phyloP scores from a whole-genome alignment of 176 grass and related monocot species.

The Carex kokanica region DNA sequence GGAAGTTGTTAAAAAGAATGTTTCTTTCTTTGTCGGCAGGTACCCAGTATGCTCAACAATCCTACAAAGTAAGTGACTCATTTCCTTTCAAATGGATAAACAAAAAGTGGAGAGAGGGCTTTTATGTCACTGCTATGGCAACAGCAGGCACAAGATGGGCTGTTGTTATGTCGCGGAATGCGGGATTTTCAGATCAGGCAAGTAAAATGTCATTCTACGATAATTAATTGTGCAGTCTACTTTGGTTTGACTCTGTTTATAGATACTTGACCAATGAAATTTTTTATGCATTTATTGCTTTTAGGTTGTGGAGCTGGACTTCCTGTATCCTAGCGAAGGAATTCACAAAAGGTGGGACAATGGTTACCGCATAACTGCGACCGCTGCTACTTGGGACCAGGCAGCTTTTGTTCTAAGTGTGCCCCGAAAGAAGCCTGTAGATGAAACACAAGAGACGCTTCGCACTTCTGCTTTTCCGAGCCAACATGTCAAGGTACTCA shows the following conservation, averaged over 20 bases:
- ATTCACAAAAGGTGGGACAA: conserved; percentile 93
- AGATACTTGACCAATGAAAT: background rate
- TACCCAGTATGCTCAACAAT: conserved; percentile 79
- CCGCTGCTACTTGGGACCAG: conserved; percentile 87
- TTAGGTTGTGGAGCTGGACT: conserved; percentile 97
- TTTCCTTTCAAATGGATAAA: conserved; percentile 99
- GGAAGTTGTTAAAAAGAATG: background rate
- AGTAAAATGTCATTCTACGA: conserved; percentile 5
- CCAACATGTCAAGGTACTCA: conserved; percentile 78
- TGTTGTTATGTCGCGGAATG: conserved; percentile 92
- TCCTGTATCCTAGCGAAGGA: conserved; percentile 95
- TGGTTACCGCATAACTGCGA: conserved; percentile 87
- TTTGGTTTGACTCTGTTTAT: background rate
- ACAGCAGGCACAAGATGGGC: conserved; percentile 94
- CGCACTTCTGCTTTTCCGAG: conserved; percentile 94
- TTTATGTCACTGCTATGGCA: conserved; percentile 96
- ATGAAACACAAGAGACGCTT: conserved; percentile 94
- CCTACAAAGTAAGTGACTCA: conserved; percentile 93
- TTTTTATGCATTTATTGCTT: conserved; percentile 8
- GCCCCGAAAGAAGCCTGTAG: conserved; percentile 65
- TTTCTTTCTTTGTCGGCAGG: conserved; percentile 41
- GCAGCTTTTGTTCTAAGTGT: conserved; percentile 86
- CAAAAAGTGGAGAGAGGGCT: conserved; percentile 95
- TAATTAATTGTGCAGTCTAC: background rate
- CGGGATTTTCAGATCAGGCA: conserved; percentile 93